Evolutionary conservation across 2,329 filamentous ascomycete species (phyloP).

Genomic region (Raffaelea arxii): DNA sequence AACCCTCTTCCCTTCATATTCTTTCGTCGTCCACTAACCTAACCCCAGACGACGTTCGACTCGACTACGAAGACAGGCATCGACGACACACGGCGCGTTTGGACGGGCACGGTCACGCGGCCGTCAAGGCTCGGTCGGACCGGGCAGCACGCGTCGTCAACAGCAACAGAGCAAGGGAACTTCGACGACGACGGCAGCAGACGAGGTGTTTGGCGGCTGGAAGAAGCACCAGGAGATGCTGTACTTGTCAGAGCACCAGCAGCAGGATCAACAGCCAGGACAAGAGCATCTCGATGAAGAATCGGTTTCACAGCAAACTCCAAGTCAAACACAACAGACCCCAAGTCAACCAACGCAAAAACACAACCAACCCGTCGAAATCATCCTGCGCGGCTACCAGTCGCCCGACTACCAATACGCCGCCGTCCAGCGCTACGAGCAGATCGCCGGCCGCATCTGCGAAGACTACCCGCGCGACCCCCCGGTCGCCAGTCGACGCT

Average conservation of each 20-base stretch:
- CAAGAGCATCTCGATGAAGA: conserved; percentile 28
- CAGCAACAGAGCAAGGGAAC: conserved; percentile 39
- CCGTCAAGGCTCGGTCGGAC: conserved; percentile 8
- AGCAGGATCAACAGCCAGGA: conserved; percentile 15
- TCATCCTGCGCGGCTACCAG: conserved; percentile 75
- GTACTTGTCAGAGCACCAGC: conserved; percentile 1
- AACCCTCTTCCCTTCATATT: conserved; percentile 4
- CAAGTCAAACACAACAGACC: conserved; percentile 14
- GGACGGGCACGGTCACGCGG: conserved; percentile 52
- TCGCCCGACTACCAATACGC: conserved; percentile 64
- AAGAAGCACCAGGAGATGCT: conserved; percentile 32
- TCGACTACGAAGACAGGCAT: conserved; percentile 36
- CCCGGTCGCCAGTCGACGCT: conserved; percentile 59
- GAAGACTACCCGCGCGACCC: conserved; percentile 88
- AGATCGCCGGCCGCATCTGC: conserved; percentile 75
- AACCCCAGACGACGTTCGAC: conserved; percentile 38
- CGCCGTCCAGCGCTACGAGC: conserved; percentile 80
- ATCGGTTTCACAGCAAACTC: conserved; percentile 13
- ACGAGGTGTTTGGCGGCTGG: conserved; percentile 52
- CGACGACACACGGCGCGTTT: conserved; percentile 46
- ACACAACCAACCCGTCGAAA: conserved; percentile 48
- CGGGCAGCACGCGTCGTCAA: conserved; percentile 4
- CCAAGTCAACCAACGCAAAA: conserved; percentile 11
- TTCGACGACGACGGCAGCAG: conserved; percentile 47
- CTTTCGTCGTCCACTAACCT: neutral